Conservation (phyloP, 306 rosid genomes). For the Neltuma alba region DNA sequence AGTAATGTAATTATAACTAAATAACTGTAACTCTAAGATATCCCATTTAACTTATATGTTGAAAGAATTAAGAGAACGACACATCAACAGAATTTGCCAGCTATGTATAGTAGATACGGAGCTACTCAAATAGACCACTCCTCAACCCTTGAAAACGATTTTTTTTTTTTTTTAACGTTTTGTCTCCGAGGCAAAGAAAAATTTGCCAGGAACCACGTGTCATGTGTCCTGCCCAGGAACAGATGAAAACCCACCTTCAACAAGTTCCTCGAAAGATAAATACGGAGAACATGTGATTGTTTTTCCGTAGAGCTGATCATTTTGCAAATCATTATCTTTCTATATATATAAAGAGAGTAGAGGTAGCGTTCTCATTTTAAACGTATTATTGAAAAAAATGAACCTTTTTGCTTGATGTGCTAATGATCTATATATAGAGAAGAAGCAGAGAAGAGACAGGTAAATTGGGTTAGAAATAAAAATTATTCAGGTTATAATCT, state of each 20-base stretch:
- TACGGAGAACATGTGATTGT: background rate
- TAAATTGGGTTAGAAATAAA: background rate
- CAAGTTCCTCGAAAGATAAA: conserved; percentile 26
- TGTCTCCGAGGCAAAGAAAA: conserved; percentile 24
- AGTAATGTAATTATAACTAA: background rate
- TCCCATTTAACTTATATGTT: background rate
- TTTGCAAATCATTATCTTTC: background rate
- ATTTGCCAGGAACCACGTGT: conserved; percentile 39
- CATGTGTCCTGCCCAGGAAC: conserved; percentile 40
- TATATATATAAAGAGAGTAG: background rate
- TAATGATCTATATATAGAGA: background rate
- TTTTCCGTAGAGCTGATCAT: background rate
- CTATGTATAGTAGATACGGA: conserved; percentile 31
- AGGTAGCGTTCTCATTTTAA: background rate
- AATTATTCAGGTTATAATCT: background rate
- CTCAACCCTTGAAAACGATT: conserved; percentile 36
- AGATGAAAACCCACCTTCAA: conserved; percentile 19
- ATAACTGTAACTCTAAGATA: background rate
- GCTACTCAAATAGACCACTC: background rate
- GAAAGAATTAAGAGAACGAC: background rate
- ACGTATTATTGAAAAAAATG: background rate
- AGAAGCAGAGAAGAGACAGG: background rate
- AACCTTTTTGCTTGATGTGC: background rate
- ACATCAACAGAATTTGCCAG: conserved; percentile 54
- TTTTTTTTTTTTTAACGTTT: background rate